Conservation (phyloP, 495 filamentous ascomycete species). For the Aspergillus homomorphus region DNA sequence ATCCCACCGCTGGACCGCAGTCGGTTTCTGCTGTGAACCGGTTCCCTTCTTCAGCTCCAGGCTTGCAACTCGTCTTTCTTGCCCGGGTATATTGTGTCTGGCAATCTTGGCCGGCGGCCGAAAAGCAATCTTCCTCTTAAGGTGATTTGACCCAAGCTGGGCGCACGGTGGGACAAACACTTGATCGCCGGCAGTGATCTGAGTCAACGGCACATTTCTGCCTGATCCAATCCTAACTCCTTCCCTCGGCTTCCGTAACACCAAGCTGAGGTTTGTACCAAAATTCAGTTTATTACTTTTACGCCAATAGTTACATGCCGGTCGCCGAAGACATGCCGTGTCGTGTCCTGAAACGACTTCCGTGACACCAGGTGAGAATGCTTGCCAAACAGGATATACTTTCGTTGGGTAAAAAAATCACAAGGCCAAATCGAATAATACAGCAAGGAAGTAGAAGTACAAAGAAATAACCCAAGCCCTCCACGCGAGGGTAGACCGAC, state of each 20-base stretch:
- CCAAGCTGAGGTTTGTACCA: constrained; percentile 14
- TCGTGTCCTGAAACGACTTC: constrained; percentile 20
- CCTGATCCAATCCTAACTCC: constrained; percentile 4
- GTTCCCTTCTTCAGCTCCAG: background rate
- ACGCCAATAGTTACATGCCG: constrained; percentile 29
- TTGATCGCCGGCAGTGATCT: constrained; percentile 1
- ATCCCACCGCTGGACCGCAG: background rate
- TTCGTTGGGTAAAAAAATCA: constrained; percentile 16
- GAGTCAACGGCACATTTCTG: constrained; percentile 1
- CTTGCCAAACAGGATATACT: constrained; percentile 22
- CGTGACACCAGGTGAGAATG: constrained; percentile 17
- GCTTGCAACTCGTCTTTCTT: background rate
- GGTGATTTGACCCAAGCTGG: background rate
- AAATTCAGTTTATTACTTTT: constrained; percentile 19
- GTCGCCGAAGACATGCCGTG: constrained; percentile 21
- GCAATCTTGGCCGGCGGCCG: background rate
- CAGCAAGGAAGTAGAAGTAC: constrained; percentile 21
- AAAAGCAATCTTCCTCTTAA: background rate
- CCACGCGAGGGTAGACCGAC: constrained; percentile 14
- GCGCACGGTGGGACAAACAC: background rate
- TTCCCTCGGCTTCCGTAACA: background rate
- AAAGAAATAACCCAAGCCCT: constrained; percentile 12
- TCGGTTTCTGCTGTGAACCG: background rate
- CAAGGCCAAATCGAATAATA: constrained; percentile 24
- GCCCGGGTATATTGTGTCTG: background rate